Evolutionary conservation across 805 yeast genomes (phyloP).

Genomic region (Suhomyces emberorum): DNA sequence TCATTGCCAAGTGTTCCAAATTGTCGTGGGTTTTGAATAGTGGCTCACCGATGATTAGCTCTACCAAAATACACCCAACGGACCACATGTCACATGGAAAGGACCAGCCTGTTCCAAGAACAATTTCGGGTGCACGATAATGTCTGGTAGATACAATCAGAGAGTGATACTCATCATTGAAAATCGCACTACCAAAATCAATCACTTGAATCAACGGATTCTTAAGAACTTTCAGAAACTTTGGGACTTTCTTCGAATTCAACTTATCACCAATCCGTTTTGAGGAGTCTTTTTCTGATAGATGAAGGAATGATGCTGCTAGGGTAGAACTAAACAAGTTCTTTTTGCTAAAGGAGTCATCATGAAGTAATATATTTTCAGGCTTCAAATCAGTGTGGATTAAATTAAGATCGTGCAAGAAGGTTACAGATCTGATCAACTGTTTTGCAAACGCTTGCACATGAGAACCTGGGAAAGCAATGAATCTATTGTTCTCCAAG

Average conservation of each 20-base stretch:
- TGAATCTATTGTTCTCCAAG: constrained; percentile 74
- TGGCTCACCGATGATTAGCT: constrained; percentile 90
- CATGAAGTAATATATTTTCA: constrained; percentile 77
- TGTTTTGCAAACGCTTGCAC: constrained; percentile 87
- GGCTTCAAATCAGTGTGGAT: constrained; percentile 98
- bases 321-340: constrained; percentile 32
- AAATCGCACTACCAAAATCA: constrained; percentile 97
- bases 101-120: constrained; percentile 94
- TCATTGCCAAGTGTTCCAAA: constrained; percentile 90
- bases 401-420: constrained; percentile 81
- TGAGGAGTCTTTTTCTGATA: constrained; percentile 7
- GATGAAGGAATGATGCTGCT: constrained; percentile 30
- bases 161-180: constrained; percentile 90
- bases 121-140: constrained; percentile 95
- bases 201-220: constrained; percentile 85
- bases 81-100: constrained; percentile 98
- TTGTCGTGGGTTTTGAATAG: constrained; percentile 93
- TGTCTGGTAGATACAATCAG: constrained; percentile 92
- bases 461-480: constrained; percentile 93
- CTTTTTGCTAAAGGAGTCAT: constrained; percentile 44
- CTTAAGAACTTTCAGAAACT: constrained; percentile 48
- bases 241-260: constrained; percentile 24
- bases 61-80: constrained; percentile 89
- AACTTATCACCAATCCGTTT: constrained; percentile 1
- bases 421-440: constrained; percentile 78